phyloP scores from a whole-genome alignment of 148 eudicot genomes.

The Vaccinium vitisidaea region DNA sequence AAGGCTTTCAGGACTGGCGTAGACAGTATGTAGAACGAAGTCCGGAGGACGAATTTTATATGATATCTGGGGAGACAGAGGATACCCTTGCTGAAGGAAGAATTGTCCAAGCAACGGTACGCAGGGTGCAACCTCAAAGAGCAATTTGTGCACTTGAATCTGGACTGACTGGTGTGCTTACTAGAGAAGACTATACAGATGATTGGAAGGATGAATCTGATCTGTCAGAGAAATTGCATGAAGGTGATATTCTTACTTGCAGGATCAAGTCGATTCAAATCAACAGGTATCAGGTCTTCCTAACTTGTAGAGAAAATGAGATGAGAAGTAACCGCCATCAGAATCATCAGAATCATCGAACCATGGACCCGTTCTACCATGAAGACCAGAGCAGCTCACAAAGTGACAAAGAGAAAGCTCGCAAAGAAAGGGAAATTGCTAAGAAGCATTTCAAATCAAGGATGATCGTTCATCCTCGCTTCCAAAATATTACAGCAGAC shows the following conservation, averaged over 20 bases:
- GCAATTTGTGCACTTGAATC: constrained; percentile 84
- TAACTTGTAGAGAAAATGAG: constrained; percentile 78
- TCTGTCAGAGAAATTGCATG: constrained; percentile 80
- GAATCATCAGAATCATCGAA: constrained; percentile 39
- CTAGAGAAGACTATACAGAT: constrained; percentile 79
- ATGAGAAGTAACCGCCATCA: constrained; percentile 58
- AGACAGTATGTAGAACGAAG: constrained; percentile 62
- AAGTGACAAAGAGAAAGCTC: constrained; percentile 67
- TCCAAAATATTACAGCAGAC: constrained; percentile 88
- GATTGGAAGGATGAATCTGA: constrained; percentile 75
- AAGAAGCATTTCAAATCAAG: constrained; percentile 87
- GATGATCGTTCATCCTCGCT: constrained; percentile 94
- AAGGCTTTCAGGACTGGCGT: constrained; percentile 94
- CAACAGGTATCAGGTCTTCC: constrained; percentile 70
- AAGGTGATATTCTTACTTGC: constrained; percentile 85
- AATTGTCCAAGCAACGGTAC: constrained; percentile 86
- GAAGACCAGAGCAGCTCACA: constrained; percentile 67
- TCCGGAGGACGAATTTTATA: constrained; percentile 76
- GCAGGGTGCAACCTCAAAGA: constrained; percentile 72
- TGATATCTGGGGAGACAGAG: constrained; percentile 92
- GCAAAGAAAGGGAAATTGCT: constrained; percentile 82
- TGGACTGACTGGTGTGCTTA: constrained; percentile 78
- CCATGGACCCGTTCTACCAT: constrained; percentile 72
- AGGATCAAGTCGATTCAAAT: constrained; percentile 65
- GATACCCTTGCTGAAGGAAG: constrained; percentile 85